Evolutionary conservation across 768 basidiomycete species (phyloP).

Genomic region (Tylopilus plumbeoviolaceoides): DNA sequence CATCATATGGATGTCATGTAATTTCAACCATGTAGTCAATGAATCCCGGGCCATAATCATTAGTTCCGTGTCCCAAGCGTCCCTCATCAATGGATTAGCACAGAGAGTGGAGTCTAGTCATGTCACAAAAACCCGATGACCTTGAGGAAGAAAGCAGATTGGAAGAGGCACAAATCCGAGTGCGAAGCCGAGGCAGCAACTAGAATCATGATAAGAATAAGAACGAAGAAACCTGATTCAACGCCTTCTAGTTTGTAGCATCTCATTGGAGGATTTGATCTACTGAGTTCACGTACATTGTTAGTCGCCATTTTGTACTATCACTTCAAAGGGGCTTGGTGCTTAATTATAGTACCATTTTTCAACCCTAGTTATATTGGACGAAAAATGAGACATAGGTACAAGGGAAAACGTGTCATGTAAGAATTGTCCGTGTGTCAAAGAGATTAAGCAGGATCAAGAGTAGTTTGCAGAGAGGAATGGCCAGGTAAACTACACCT

Average conservation of each 20-base stretch:
- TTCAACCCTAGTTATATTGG: no score
- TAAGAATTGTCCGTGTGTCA: background rate
- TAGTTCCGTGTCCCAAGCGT: background rate
- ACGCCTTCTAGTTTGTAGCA: background rate
- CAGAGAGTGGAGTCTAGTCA: conserved; percentile 30
- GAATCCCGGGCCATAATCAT: conserved; percentile 2
- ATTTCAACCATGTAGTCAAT: background rate
- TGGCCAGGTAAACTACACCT: background rate
- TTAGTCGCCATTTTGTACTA: no score
- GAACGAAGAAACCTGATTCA: background rate
- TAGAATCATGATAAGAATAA: background rate
- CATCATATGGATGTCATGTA: no score
- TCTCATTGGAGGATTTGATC: background rate
- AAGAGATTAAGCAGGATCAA: background rate
- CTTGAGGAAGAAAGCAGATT: conserved; percentile 48
- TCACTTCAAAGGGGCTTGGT: no score
- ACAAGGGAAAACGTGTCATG: background rate
- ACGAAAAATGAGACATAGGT: no score
- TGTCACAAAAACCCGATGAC: conserved; percentile 86
- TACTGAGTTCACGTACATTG: no score
- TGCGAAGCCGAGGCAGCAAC: background rate
- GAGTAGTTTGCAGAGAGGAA: background rate
- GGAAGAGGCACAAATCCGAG: conserved; percentile 1
- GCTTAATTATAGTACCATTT: no score
- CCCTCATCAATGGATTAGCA: background rate